These are phyloP conservation scores for Apiospora saccharicola DNA, from an alignment of 2,329 filamentous ascomycete genomes.

Conservation along the genomic window DNA sequence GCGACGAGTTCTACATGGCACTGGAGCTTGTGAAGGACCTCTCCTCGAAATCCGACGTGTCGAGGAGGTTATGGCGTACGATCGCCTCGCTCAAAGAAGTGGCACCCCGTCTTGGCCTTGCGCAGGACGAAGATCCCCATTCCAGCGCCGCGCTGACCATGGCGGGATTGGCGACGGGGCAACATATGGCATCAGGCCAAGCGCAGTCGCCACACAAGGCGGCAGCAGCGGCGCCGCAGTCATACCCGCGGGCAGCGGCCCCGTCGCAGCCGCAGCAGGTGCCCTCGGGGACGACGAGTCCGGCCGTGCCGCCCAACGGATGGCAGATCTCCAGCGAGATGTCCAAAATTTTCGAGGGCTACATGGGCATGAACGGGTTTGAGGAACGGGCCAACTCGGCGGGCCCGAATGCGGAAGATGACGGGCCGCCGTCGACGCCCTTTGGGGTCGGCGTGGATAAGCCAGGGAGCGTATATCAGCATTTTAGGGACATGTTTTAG, in stretches of 20 bases:
- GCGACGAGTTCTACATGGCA: slow-evolving; percentile 81
- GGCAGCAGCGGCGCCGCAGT: slow-evolving; percentile 29
- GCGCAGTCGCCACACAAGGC: slow-evolving; percentile 28
- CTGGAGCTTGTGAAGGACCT: slow-evolving; percentile 78
- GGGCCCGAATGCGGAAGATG: slow-evolving; percentile 24
- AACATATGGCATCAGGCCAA: slow-evolving; percentile 34
- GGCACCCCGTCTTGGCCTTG: slow-evolving; percentile 71
- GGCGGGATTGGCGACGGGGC: slow-evolving; percentile 59
- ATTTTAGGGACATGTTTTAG: slow-evolving; percentile 41
- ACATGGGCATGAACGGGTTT: slow-evolving; percentile 38
- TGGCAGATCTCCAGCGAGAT: slow-evolving; percentile 61
- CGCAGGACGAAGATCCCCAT: slow-evolving; percentile 60
- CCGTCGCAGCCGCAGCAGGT: slow-evolving; percentile 10
- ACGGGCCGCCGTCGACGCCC: slow-evolving; percentile 6
- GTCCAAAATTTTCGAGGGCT: slow-evolving; percentile 55
- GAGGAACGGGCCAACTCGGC: slow-evolving; percentile 23
- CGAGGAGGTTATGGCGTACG: slow-evolving; percentile 76
- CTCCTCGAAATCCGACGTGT: slow-evolving; percentile 74
- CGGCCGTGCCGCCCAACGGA: slow-evolving; percentile 48
- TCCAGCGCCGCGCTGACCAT: slow-evolving; percentile 61
- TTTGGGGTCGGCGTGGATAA: slow-evolving; percentile 28
- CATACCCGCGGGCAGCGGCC: slow-evolving; percentile 7
- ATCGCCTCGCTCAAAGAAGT: slow-evolving; percentile 75
- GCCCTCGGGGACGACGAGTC: slow-evolving; percentile 11
- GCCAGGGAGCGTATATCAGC: slow-evolving; percentile 36